These are phyloP conservation scores for Tricholoma terreum DNA, from an alignment of 768 basidiomycete species.

Conservation along the genomic window DNA sequence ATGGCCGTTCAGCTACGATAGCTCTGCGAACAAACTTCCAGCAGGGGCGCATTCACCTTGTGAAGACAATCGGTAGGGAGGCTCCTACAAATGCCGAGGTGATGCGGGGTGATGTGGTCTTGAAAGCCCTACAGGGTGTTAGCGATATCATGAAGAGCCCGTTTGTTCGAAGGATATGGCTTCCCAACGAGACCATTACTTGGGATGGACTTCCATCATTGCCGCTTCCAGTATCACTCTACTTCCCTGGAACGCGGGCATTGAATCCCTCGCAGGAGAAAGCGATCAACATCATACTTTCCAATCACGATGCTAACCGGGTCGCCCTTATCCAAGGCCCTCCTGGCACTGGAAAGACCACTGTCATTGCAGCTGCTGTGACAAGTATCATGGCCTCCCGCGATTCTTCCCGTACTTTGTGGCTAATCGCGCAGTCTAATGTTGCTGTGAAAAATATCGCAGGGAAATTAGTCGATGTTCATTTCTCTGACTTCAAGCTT, in stretches of 20 bases:
- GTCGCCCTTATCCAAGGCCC: slow-evolving; percentile 46
- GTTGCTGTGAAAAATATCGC: slow-evolving; percentile 82
- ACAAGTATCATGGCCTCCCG: slow-evolving; percentile 30
- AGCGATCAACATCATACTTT: slow-evolving; percentile 35
- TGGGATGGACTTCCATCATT: slow-evolving; percentile 10
- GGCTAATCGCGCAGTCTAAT: slow-evolving; percentile 73
- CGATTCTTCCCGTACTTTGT: slow-evolving; percentile 37
- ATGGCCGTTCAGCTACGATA: slow-evolving; percentile 39
- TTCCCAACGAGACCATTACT: slow-evolving; percentile 15
- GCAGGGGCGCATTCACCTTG: slow-evolving; percentile 26
- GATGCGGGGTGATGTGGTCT: slow-evolving; percentile 23
- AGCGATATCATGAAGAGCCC: slow-evolving; percentile 27
- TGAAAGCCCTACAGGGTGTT: slow-evolving; percentile 23
- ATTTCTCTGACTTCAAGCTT: slow-evolving; percentile 51
- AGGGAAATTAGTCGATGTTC: slow-evolving; percentile 54
- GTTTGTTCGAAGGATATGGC: slow-evolving; percentile 36
- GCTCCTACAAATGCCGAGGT: slow-evolving; percentile 46
- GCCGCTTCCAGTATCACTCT: slow-evolving; percentile 9
- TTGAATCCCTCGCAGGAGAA: slow-evolving; percentile 36
- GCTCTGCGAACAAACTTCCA: slow-evolving; percentile 19
- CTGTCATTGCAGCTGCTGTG: slow-evolving; percentile 53
- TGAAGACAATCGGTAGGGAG: slow-evolving; percentile 48
- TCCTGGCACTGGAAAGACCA: slow-evolving; percentile 65
- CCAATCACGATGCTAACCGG: slow-evolving; percentile 23
- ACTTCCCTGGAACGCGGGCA: slow-evolving; percentile 15